phyloP scores from a whole-genome alignment of 495 filamentous ascomycete species.

The Rostrohypoxylon terebratum region DNA sequence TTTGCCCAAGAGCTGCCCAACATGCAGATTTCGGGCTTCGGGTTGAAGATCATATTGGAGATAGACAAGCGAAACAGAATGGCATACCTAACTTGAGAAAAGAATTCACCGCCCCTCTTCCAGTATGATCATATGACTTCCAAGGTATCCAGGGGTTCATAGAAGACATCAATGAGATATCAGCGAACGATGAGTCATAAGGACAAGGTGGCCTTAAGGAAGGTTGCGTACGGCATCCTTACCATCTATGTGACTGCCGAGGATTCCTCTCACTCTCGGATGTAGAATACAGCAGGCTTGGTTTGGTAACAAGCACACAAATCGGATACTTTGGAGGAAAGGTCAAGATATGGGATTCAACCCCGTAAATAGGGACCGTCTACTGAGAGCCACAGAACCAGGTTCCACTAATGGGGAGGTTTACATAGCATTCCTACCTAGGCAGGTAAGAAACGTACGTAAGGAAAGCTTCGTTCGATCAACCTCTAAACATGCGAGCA shows the following conservation, averaged over 20 bases:
- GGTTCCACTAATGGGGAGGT: neutral
- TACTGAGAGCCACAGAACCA: neutral
- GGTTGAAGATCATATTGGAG: neutral
- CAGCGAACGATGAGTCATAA: constrained; percentile 5
- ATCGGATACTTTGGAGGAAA: neutral
- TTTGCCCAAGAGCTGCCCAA: constrained; percentile 19
- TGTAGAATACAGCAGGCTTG: neutral
- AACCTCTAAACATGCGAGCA: neutral
- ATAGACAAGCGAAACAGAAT: neutral
- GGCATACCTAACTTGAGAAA: neutral
- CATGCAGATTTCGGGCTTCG: constrained; percentile 5
- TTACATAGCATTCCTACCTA: neutral
- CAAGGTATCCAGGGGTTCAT: constrained; percentile 1
- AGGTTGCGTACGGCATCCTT: neutral
- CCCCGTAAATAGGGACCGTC: neutral
- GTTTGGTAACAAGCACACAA: neutral
- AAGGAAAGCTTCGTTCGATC: neutral
- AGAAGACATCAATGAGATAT: neutral
- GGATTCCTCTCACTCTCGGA: neutral
- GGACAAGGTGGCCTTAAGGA: neutral
- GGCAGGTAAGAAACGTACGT: neutral
- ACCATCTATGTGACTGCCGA: neutral
- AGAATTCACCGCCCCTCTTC: neutral
- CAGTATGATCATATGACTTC: neutral
- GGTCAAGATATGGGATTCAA: neutral